A percentile compares a stretch with the other conserved stretches of the same genome.
These are phyloP conservation scores for Saprolegnia parasitica DNA, from an alignment of 352 stramenopile species.

Conservation along the genomic window DNA sequence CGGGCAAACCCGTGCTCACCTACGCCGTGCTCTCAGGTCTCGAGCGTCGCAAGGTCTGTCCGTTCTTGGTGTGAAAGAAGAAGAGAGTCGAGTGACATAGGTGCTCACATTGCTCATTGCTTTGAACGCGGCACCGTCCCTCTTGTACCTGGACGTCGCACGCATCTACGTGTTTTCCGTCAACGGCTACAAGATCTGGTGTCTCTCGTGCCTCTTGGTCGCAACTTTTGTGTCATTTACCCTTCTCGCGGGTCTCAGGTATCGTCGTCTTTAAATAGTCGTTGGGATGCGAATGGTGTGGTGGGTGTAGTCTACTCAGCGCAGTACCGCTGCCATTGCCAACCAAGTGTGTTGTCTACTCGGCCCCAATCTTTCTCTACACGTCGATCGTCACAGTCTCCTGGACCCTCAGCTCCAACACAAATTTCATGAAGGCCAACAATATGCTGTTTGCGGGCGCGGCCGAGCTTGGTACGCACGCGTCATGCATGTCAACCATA, in stretches of 20 bases:
- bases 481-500: background rate
- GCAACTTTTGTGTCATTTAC: conserved; percentile 20
- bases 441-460: background rate
- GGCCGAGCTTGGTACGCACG: background rate
- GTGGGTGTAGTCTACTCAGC: background rate
- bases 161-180: conserved; percentile 22
- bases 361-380: conserved; percentile 14
- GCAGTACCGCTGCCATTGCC: conserved; percentile 12
- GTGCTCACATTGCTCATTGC: background rate
- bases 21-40: conserved; percentile 21
- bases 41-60: conserved; percentile 15
- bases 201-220: conserved; percentile 13
- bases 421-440: background rate
- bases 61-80: background rate
- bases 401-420: background rate
- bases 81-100: background rate
- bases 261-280: background rate
- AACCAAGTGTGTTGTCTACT: conserved; percentile 11
- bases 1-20: conserved; percentile 1
- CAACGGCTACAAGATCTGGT: conserved; percentile 25
- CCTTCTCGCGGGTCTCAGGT: background rate
- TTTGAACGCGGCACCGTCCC: conserved; percentile 3
- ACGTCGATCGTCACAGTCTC: background rate
- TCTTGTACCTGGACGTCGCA: conserved; percentile 18
- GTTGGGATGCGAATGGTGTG: background rate